A percentile compares a stretch with the other conserved stretches of the same genome.
Evolutionary conservation across 2,329 filamentous ascomycete genomes (phyloP).

Genomic region (Pseudogymnoascus sp.): DNA sequence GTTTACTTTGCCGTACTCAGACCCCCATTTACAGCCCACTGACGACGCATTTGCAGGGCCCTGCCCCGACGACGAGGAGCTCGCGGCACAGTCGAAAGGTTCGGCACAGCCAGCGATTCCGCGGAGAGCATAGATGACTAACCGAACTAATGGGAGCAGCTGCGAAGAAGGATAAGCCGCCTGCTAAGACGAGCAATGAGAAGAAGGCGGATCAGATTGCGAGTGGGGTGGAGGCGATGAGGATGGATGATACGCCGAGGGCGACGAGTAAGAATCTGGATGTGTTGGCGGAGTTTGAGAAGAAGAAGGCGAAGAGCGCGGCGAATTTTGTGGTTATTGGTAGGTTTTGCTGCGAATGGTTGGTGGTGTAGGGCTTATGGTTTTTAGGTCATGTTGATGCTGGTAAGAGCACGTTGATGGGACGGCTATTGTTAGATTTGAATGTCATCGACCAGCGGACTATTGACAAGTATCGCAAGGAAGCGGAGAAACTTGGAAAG

Average conservation of each 20-base stretch:
- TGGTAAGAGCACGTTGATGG: conserved; percentile 97
- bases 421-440: conserved; percentile 81
- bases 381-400: conserved; percentile 83
- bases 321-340: conserved; percentile 91
- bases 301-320: conserved; percentile 67
- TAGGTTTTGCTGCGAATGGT: conserved; percentile 37
- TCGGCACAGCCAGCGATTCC: conserved; percentile 39
- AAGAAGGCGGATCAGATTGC: conserved; percentile 39
- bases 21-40: conserved; percentile 36
- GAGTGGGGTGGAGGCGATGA: conserved; percentile 39
- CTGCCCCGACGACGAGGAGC: conserved; percentile 85
- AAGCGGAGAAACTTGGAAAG: conserved; percentile 88
- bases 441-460: conserved; percentile 83
- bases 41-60: conserved; percentile 68
- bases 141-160: conserved; percentile 29
- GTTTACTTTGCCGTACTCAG: conserved; percentile 36
- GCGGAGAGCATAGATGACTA: conserved; percentile 21
- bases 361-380: neutral
- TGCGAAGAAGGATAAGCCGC: conserved; percentile 33
- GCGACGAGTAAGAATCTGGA: conserved; percentile 74
- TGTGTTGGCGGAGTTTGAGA: conserved; percentile 74
- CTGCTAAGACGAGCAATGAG: conserved; percentile 33
- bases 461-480: conserved; percentile 78
- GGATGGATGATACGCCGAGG: conserved; percentile 47
- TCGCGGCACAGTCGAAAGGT: conserved; percentile 85